Conservation (phyloP, 805 yeast species). For the Phaffomyces opuntiae region DNA sequence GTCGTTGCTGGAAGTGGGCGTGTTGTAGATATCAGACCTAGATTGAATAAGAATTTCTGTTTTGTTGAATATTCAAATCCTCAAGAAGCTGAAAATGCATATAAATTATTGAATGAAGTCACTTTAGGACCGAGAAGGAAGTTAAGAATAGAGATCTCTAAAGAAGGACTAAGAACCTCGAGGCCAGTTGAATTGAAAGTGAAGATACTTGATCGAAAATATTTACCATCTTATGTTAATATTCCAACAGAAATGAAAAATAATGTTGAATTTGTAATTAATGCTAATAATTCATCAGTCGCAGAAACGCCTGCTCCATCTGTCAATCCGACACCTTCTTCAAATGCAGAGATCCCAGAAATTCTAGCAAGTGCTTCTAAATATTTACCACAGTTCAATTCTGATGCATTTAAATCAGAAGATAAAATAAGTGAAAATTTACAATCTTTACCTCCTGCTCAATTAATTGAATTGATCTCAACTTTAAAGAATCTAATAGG, state of each 20-base stretch:
- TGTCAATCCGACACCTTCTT: not conserved
- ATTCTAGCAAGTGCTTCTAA: constrained; percentile 47
- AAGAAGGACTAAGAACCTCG: constrained; percentile 44
- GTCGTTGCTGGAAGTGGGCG: constrained; percentile 70
- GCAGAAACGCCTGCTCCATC: constrained; percentile 2
- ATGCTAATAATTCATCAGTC: constrained; percentile 21
- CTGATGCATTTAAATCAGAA: constrained; percentile 39
- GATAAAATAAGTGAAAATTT: constrained; percentile 58
- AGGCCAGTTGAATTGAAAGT: constrained; percentile 32
- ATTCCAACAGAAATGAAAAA: constrained; percentile 33
- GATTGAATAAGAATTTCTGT: constrained; percentile 49
- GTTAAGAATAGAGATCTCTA: constrained; percentile 51
- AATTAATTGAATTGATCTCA: constrained; percentile 60
- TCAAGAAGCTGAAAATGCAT: constrained; percentile 45
- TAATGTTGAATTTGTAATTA: constrained; percentile 7
- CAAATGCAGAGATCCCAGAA: constrained; percentile 32
- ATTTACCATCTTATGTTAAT: constrained; percentile 49
- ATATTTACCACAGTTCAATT: constrained; percentile 43
- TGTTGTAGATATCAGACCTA: constrained; percentile 52
- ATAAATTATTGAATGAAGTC: constrained; percentile 36
- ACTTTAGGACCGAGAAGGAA: constrained; percentile 37
- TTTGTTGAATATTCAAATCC: constrained; percentile 53
- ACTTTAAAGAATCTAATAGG: constrained; percentile 46
- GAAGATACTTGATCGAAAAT: constrained; percentile 36
- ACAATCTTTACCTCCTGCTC: constrained; percentile 62